These are phyloP conservation scores for Primulina eburnea DNA, from an alignment of 257 asterid genomes.

Conservation along the genomic window DNA sequence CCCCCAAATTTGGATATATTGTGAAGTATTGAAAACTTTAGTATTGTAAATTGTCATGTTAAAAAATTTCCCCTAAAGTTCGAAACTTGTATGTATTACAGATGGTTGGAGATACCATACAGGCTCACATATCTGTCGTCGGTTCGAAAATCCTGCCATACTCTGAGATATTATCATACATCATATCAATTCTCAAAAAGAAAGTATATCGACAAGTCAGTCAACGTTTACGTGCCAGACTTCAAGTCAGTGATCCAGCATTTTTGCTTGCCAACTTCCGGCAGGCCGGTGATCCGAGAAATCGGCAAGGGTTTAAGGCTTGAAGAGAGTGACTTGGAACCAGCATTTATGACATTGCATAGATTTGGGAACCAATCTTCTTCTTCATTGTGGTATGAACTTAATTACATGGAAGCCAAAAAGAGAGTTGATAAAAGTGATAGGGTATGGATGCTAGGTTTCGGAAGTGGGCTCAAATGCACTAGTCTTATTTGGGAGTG, in stretches of 20 bases:
- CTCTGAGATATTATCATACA: conserved; percentile 44
- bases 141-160: conserved; percentile 56
- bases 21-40: no score
- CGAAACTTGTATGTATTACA: conserved; percentile 15
- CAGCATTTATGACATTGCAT: conserved; percentile 61
- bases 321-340: conserved; percentile 49
- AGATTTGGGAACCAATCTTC: conserved; percentile 72
- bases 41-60: no score
- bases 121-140: conserved; percentile 48
- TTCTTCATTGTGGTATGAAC: conserved; percentile 78
- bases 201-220: conserved; percentile 41
- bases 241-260: conserved; percentile 67
- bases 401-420: conserved; percentile 63
- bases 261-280: conserved; percentile 77
- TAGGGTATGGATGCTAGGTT: conserved; percentile 65
- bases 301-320: conserved; percentile 53
- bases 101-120: conserved; percentile 69
- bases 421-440: conserved; percentile 63
- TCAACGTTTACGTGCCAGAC: conserved; percentile 58
- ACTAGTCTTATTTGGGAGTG: conserved; percentile 63
- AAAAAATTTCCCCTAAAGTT: no score
- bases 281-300: conserved; percentile 63
- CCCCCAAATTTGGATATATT: no score
- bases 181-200: conserved; percentile 34
- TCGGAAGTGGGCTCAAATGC: conserved; percentile 84